Evolutionary conservation across 305 asterid species (phyloP).

Genomic region (Fraxinus latifolia): DNA sequence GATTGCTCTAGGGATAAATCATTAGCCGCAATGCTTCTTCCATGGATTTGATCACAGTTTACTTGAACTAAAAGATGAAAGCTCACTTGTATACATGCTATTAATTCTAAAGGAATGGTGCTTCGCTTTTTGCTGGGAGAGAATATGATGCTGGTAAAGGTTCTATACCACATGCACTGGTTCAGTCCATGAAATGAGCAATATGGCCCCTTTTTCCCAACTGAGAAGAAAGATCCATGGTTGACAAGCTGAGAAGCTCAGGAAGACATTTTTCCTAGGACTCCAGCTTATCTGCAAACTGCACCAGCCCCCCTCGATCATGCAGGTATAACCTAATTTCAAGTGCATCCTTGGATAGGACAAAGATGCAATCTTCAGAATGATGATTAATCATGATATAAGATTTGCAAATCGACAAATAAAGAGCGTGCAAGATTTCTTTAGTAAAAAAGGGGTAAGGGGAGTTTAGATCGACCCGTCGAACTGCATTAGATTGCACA

Average conservation of each 20-base stretch:
- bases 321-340: conserved; percentile 81
- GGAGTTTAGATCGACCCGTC: background rate
- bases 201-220: conserved; percentile 69
- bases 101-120: conserved; percentile 36
- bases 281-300: conserved; percentile 59
- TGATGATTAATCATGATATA: background rate
- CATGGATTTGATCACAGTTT: conserved; percentile 34
- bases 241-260: conserved; percentile 49
- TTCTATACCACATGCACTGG: conserved; percentile 30
- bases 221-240: conserved; percentile 43
- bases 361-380: background rate
- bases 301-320: conserved; percentile 54
- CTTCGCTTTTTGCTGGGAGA: conserved; percentile 39
- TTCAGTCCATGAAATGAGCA: conserved; percentile 66
- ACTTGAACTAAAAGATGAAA: conserved; percentile 29
- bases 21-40: conserved; percentile 30
- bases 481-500: background rate
- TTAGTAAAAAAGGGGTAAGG: background rate
- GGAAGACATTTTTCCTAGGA: conserved; percentile 48
- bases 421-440: background rate
- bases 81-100: conserved; percentile 36
- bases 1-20: conserved; percentile 55
- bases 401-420: background rate
- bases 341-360: conserved; percentile 53
- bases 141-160: conserved; percentile 39